Conservation (phyloP, 2,329 filamentous ascomycete genomes). For the Blastomyces silverae region DNA sequence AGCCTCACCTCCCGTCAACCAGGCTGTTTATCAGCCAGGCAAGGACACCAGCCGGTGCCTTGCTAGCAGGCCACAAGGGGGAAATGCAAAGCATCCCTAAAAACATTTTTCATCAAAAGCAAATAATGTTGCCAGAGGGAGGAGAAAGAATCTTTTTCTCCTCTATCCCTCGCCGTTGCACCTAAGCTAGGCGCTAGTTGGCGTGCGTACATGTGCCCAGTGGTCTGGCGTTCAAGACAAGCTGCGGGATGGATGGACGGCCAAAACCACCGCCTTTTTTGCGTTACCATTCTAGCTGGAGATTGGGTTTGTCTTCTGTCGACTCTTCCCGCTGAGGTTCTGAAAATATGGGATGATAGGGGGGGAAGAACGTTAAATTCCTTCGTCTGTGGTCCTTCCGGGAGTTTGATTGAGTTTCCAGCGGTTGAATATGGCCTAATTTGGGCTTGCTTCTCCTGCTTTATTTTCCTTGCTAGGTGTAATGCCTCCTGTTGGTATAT, state of each 20-base stretch:
- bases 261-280: too few relatives aligned
- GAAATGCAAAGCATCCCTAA: too few relatives aligned
- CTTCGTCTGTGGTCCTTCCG: not conserved
- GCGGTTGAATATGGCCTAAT: not conserved
- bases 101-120: too few relatives aligned
- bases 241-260: not conserved
- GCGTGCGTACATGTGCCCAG: too few relatives aligned
- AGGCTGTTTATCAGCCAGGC: too few relatives aligned
- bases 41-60: too few relatives aligned
- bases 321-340: not conserved
- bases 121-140: too few relatives aligned
- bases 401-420: not conserved
- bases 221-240: not conserved
- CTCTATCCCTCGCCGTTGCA: too few relatives aligned
- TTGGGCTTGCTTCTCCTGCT: not conserved
- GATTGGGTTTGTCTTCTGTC: not conserved
- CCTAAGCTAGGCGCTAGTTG: too few relatives aligned
- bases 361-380: not conserved
- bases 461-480: not conserved
- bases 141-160: too few relatives aligned
- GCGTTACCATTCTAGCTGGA: too few relatives aligned
- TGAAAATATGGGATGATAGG: not conserved
- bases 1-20: not conserved
- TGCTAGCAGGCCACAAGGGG: too few relatives aligned
- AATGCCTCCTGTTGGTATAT: not conserved